These are phyloP conservation scores for Sonneratia caseolaris DNA, from an alignment of 345 rosid genomes.

Conservation along the genomic window DNA sequence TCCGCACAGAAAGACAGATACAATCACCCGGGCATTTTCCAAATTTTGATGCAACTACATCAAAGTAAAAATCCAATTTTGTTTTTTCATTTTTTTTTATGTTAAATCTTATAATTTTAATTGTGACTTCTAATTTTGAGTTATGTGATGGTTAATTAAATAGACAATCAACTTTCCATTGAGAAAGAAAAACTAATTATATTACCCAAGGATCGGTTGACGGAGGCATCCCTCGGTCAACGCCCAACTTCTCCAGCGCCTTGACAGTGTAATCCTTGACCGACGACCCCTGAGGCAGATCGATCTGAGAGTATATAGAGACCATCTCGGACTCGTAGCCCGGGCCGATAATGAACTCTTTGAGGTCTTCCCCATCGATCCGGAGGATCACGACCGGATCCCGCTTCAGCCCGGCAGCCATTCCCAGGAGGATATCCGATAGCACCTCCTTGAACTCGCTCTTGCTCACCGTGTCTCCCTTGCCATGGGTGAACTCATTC, in stretches of 20 bases:
- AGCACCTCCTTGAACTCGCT: conserved; percentile 76
- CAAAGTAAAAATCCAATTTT: no score
- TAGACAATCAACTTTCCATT: no score
- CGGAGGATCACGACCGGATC: conserved; percentile 92
- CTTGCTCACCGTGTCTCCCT: conserved; percentile 70
- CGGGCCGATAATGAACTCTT: conserved; percentile 60
- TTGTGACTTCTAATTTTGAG: no score
- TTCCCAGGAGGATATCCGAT: conserved; percentile 77
- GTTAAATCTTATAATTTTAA: no score
- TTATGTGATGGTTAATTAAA: no score
- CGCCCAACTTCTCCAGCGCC: conserved; percentile 61
- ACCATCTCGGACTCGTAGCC: conserved; percentile 56
- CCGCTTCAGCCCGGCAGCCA: conserved; percentile 95
- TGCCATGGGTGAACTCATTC: conserved; percentile 81
- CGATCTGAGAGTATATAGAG: conserved; percentile 43
- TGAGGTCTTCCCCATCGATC: conserved; percentile 90
- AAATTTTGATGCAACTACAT: no score
- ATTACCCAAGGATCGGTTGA: conserved; percentile 75
- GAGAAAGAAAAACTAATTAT: neutral
- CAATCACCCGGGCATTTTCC: no score
- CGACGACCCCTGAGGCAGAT: conserved; percentile 27
- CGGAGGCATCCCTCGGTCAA: conserved; percentile 93
- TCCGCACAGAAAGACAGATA: no score
- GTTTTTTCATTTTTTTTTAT: no score
- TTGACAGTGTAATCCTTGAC: conserved; percentile 39